These are phyloP conservation scores for Kuraishia cidri DNA, from an alignment of 805 yeast genomes.

Conservation along the genomic window DNA sequence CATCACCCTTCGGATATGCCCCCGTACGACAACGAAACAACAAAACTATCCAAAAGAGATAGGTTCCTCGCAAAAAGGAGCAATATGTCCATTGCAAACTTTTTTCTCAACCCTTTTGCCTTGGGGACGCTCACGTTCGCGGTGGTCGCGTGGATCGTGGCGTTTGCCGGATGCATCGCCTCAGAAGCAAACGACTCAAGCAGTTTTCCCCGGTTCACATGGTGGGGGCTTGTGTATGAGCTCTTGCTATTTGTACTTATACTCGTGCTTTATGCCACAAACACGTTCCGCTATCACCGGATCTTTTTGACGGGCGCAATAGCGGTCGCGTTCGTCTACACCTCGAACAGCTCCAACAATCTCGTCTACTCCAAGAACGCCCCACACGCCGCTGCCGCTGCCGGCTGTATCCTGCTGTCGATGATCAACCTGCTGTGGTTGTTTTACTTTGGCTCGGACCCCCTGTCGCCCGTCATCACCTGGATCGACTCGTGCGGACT, in stretches of 20 bases:
- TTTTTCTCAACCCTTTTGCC: conserved; percentile 62
- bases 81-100: conserved; percentile 5
- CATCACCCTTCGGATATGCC: no score
- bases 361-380: conserved; percentile 64
- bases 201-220: conserved; percentile 71
- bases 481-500: conserved; percentile 78
- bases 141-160: conserved; percentile 74
- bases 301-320: conserved; percentile 44
- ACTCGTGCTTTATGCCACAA: conserved; percentile 44
- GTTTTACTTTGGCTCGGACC: conserved; percentile 83
- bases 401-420: conserved; percentile 80
- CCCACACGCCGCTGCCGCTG: conserved; percentile 77
- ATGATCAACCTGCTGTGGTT: conserved; percentile 83
- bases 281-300: conserved; percentile 63
- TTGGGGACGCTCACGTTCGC: conserved; percentile 72
- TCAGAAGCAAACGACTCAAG: conserved; percentile 22
- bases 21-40: no score
- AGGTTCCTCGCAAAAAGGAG: no score
- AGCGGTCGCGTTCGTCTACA: conserved; percentile 73
- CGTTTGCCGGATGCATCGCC: conserved; percentile 80
- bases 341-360: conserved; percentile 75
- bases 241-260: conserved; percentile 46
- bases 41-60: no score
- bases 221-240: conserved; percentile 95
- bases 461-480: conserved; percentile 78